phyloP scores from a whole-genome alignment of 306 rosid species.

The Canavalia gladiata region DNA sequence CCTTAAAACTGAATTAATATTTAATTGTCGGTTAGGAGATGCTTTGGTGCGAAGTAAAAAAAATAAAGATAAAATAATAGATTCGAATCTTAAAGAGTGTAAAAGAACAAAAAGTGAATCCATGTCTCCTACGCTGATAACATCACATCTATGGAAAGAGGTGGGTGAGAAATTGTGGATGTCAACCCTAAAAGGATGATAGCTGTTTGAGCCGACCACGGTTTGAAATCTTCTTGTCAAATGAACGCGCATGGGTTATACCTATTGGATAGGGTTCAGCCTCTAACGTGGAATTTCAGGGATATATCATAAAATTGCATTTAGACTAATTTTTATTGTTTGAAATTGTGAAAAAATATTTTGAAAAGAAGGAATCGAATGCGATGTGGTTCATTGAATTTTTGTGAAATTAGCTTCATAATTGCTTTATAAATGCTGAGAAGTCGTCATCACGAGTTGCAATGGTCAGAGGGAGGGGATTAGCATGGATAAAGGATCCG shows the following conservation, averaged over 20 bases:
- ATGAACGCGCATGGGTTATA: conserved; percentile 23
- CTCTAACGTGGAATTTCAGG: background rate
- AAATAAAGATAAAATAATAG: too few relatives aligned
- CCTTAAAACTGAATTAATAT: too few relatives aligned
- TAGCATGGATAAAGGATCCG: background rate
- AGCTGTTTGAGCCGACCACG: conserved; percentile 47
- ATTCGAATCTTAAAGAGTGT: too few relatives aligned
- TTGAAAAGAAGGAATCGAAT: too few relatives aligned
- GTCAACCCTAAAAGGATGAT: background rate
- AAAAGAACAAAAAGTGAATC: too few relatives aligned
- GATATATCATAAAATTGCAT: background rate
- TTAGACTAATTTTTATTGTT: background rate
- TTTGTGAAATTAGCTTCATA: background rate
- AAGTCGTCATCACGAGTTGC: background rate
- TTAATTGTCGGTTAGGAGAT: too few relatives aligned
- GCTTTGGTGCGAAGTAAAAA: too few relatives aligned
- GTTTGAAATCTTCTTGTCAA: conserved; percentile 16
- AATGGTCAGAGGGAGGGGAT: background rate
- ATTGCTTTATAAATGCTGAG: conserved; percentile 33
- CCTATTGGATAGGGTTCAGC: background rate
- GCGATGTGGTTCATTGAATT: conserved; percentile 8
- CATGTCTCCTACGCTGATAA: background rate
- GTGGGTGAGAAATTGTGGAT: background rate
- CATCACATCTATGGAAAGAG: background rate
- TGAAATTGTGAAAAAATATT: too few relatives aligned